Evolutionary conservation across 1,139 yeast species (phyloP), one percentile per base, ranked within the genome.

Genomic region (Meyerozyma sp.): DNA sequence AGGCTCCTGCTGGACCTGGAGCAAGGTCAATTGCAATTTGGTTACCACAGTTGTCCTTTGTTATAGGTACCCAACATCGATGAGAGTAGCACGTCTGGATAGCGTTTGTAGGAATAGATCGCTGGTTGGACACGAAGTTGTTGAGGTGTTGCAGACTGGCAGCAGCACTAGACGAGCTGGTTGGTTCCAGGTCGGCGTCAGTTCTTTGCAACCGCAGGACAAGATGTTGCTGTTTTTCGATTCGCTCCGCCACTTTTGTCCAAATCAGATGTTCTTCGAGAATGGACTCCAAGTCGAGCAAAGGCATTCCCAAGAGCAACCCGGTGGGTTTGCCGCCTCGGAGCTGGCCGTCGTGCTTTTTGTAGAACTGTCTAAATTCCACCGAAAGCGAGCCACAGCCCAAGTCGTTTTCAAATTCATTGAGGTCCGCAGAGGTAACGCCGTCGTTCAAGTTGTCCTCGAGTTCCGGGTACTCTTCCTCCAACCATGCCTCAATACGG

Each of bases 341-440:
- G 50, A 84, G 82, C 65, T 87, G 95, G 46, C 95, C 95, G 59
- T 87, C 95, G 59, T 86, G 93, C 46, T 81, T 70, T 60, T 79
- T 79, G 61, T 77, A 82, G 46, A 85, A 81, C 57, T 84, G 93
- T 54, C 93, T 79, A 42, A 87, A 84, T 52, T 85, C 94, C 4
- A 75, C 66, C 2, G 95, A 95, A 43, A 87, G 70, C 26, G 79
- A 68, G 1, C 77, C 76, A 51, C 82, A 69, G 42, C 78, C 84
- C 54, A 84, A 68, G 58, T 86, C 94, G 48, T 76, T 76, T 58
- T 86, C 94, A 51, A 87, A 74, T 53, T 84, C 93, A 61, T 83
- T 82, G 57, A 87, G 72, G 60, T 87, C 95, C 28, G 86, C 84
- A 21, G 78, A 72, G 3, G 93, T 84, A 9, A 81, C 94, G 5